Conservation (phyloP, 73 alveolate species). For the Symbiodinium natans region DNA sequence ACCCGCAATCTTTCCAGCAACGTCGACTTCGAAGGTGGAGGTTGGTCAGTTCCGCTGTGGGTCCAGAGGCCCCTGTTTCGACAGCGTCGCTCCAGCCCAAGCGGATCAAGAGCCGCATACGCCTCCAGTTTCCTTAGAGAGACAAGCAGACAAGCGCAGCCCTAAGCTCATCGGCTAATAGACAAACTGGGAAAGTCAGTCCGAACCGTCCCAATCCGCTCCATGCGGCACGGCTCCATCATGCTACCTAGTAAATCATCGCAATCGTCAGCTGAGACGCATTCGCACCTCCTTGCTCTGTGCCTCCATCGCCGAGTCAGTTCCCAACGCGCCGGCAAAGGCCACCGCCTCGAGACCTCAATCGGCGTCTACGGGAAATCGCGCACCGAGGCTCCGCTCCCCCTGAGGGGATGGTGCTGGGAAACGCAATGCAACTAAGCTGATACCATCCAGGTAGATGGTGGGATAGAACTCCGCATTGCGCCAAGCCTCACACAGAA, state of each 20-base stretch:
- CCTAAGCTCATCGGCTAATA: too few species aligned
- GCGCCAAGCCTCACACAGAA: constrained; percentile 36
- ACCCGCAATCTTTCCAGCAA: constrained; percentile 51
- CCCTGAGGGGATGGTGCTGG: not conserved
- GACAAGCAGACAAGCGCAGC: not conserved
- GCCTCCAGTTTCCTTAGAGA: constrained; percentile 56
- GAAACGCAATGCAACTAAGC: not conserved
- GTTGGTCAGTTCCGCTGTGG: not conserved
- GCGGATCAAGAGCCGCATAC: constrained; percentile 44
- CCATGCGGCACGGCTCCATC: too few species aligned
- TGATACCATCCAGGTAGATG: constrained; percentile 72
- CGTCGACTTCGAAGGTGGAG: constrained; percentile 55
- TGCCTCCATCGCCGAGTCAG: not conserved
- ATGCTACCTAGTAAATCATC: too few species aligned
- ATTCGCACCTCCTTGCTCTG: constrained; percentile 63
- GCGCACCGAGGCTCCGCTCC: too few species aligned
- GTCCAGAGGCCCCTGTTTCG: constrained; percentile 69
- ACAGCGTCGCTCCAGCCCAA: constrained; percentile 65
- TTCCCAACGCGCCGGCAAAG: constrained; percentile 52
- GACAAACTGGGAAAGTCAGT: too few species aligned
- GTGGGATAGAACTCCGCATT: constrained; percentile 69
- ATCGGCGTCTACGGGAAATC: not conserved
- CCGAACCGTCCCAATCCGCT: too few species aligned
- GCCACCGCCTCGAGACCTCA: constrained; percentile 83
- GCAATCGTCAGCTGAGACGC: not conserved